Evolutionary conservation across 495 filamentous ascomycete species (phyloP).

Genomic region (Talaromyces liani): DNA sequence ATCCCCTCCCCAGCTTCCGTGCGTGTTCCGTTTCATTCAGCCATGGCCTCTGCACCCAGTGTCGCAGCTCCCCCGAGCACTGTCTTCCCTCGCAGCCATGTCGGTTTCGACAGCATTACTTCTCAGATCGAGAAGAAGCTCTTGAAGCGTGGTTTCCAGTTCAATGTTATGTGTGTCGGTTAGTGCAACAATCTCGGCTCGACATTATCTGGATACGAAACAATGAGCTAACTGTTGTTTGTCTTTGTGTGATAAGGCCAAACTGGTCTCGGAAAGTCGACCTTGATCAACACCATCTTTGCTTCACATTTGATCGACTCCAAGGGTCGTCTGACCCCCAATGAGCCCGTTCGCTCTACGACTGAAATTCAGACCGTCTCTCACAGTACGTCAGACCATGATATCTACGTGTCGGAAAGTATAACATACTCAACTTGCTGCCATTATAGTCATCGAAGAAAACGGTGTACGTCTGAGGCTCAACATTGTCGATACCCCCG

Average conservation of each 20-base stretch:
- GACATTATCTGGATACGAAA: not conserved
- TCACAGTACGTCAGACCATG: constrained; percentile 53
- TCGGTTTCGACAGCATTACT: constrained; percentile 99
- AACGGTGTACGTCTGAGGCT: constrained; percentile 74
- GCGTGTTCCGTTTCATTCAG: constrained; percentile 9
- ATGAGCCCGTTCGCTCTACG: constrained; percentile 87
- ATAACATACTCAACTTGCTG: not conserved
- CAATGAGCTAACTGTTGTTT: not conserved
- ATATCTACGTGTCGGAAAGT: not conserved
- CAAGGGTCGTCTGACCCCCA: constrained; percentile 86
- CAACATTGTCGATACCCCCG: constrained; percentile 76
- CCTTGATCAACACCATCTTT: constrained; percentile 99
- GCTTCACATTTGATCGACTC: constrained; percentile 98
- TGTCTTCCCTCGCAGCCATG: constrained; percentile 92
- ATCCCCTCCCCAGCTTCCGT: not conserved
- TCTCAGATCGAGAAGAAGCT: constrained; percentile 98
- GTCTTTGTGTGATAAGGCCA: constrained; percentile 48
- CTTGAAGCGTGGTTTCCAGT: constrained; percentile 98
- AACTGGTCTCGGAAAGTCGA: constrained; percentile 97
- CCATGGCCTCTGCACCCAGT: constrained; percentile 47
- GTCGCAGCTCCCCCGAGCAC: constrained; percentile 41
- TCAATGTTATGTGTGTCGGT: constrained; percentile 99
- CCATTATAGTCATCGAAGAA: constrained; percentile 84
- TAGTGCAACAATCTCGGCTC: constrained; percentile 31
- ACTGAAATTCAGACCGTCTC: constrained; percentile 97